Conservation (phyloP, 129 eudicot genomes). For the Solidago caesia region DNA sequence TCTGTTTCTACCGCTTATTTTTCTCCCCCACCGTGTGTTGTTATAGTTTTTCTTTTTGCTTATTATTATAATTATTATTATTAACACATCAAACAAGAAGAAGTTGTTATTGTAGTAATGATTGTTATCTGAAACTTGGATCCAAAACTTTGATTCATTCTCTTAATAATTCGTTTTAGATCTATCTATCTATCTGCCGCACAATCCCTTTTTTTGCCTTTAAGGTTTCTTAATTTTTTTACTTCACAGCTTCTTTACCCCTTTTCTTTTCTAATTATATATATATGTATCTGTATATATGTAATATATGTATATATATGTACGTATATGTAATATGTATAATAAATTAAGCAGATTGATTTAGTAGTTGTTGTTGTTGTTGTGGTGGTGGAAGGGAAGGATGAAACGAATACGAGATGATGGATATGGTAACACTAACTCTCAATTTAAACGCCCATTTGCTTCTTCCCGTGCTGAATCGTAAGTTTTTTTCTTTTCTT, state of each 20-base stretch:
- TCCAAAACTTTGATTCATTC: too few species aligned
- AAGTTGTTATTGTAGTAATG: neutral
- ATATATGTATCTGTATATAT: neutral
- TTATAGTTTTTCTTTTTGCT: conserved; percentile 10
- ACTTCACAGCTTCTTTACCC: conserved; percentile 32
- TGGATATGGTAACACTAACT: neutral
- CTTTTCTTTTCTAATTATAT: neutral
- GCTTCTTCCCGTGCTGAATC: conserved; percentile 13
- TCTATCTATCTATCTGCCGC: conserved; percentile 24
- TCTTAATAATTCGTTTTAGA: conserved; percentile 38
- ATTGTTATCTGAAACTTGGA: too few species aligned
- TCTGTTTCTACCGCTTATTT: conserved; percentile 37
- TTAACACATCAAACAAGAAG: neutral
- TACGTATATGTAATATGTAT: neutral
- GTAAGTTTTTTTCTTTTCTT: conserved; percentile 32
- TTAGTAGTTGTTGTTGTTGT: neutral
- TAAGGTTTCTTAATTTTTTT: neutral
- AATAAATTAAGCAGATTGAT: neutral
- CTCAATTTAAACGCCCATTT: conserved; percentile 17
- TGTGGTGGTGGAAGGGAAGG: neutral
- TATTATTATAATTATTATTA: neutral
- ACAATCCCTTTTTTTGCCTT: conserved; percentile 4
- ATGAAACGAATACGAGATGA: conserved; percentile 23
- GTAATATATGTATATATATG: too few species aligned
- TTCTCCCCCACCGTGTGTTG: neutral